A percentile compares a stretch with the other conserved stretches of the same genome.
These are phyloP conservation scores for Thelonectria rubi DNA, from an alignment of 2,329 filamentous ascomycete genomes.

Conservation along the genomic window DNA sequence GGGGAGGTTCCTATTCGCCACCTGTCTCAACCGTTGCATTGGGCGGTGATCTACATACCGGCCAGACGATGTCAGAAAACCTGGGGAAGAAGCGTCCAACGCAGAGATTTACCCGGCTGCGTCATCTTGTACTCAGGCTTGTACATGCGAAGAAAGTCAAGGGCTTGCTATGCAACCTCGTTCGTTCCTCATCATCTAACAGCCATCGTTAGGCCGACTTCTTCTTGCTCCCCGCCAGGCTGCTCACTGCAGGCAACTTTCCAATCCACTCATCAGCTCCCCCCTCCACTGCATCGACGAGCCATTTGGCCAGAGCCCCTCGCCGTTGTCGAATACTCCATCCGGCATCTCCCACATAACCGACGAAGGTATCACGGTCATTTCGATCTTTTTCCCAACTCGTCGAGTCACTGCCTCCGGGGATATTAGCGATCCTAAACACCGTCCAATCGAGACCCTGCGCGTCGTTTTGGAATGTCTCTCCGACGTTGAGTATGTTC, in stretches of 20 bases:
- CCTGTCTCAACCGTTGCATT: neutral
- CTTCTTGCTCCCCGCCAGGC: slow-evolving; percentile 2
- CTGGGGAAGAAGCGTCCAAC: neutral
- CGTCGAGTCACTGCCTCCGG: neutral
- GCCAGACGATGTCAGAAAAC: neutral
- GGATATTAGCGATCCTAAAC: slow-evolving; percentile 4
- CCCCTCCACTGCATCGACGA: slow-evolving; percentile 13
- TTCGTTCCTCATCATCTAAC: too few relatives aligned
- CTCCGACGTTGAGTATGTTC: slow-evolving; percentile 8
- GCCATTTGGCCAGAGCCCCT: slow-evolving; percentile 13
- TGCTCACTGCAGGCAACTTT: slow-evolving; percentile 14
- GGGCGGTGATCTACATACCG: neutral
- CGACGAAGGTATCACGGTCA: slow-evolving; percentile 2
- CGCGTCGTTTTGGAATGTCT: slow-evolving; percentile 9
- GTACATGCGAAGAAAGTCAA: neutral
- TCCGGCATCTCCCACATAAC: slow-evolving; percentile 9
- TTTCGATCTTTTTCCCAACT: slow-evolving; percentile 11
- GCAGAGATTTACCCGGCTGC: neutral
- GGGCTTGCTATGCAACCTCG: neutral
- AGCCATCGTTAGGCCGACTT: neutral
- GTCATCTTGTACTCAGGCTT: neutral
- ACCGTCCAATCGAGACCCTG: slow-evolving; percentile 11
- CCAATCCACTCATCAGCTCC: slow-evolving; percentile 11
- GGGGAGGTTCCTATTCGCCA: neutral
- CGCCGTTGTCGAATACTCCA: slow-evolving; percentile 9